Conservation (phyloP, 2,329 filamentous ascomycete genomes). For the Phyllosticta citribraziliensis region DNA sequence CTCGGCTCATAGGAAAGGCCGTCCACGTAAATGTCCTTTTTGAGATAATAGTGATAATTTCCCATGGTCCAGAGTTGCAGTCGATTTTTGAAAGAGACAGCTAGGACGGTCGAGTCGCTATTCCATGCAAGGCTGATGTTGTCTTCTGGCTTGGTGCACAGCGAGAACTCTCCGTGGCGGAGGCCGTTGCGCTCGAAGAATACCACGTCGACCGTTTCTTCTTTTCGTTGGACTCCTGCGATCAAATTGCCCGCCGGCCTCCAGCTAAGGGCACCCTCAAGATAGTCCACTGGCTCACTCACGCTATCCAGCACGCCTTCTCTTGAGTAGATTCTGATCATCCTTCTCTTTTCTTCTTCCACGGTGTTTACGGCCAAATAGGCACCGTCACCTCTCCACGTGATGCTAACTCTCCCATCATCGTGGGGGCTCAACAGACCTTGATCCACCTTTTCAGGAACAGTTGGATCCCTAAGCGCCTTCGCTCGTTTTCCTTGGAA, state of each 20-base stretch:
- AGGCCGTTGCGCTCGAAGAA: slow-evolving; percentile 98
- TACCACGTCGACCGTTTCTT: slow-evolving; percentile 64
- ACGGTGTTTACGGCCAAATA: slow-evolving; percentile 80
- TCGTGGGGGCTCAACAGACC: slow-evolving; percentile 68
- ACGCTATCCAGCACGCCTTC: slow-evolving; percentile 87
- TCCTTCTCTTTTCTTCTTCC: slow-evolving; percentile 58
- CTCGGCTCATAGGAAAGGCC: slow-evolving; percentile 16
- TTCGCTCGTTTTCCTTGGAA: slow-evolving; percentile 86
- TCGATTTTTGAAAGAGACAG: slow-evolving; percentile 62
- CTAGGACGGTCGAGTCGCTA: slow-evolving; percentile 79
- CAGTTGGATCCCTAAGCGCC: slow-evolving; percentile 83
- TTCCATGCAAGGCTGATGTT: slow-evolving; percentile 75
- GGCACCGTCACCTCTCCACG: slow-evolving; percentile 89
- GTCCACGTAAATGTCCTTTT: slow-evolving; percentile 60
- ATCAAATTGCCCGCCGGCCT: slow-evolving; percentile 83
- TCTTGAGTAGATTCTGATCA: slow-evolving; percentile 81
- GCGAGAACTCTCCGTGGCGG: slow-evolving; percentile 85
- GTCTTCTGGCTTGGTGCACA: slow-evolving; percentile 56
- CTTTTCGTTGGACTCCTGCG: slow-evolving; percentile 68
- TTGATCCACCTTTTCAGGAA: slow-evolving; percentile 84
- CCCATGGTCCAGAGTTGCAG: slow-evolving; percentile 95
- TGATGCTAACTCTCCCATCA: slow-evolving; percentile 61
- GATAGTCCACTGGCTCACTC: slow-evolving; percentile 84
- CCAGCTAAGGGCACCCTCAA: slow-evolving; percentile 87
- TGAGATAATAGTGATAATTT: slow-evolving; percentile 97